Evolutionary conservation across 73 alveolate genomes (phyloP).

Genomic region (Durusdinium trenchii): DNA sequence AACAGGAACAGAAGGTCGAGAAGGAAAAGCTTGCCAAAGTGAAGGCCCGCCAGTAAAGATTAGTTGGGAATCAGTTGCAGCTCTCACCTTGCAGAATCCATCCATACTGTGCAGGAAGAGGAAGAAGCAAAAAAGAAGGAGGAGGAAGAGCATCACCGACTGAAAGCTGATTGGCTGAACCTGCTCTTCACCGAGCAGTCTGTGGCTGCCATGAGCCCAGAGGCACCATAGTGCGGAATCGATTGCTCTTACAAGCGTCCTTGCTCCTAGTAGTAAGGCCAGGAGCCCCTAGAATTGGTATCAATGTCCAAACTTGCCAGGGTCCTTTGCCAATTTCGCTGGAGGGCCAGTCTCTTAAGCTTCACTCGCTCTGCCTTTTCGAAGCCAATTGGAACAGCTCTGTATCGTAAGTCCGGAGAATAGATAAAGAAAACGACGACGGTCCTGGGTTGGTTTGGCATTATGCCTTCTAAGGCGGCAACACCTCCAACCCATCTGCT

Average conservation of each 20-base stretch:
- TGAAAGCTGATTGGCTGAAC: constrained; percentile 82
- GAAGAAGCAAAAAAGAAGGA: constrained; percentile 87
- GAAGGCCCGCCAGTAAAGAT: not conserved
- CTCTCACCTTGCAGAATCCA: no score
- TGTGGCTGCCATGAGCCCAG: constrained; percentile 95
- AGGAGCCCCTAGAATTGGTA: no score
- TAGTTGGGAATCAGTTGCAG: not conserved
- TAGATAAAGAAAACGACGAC: no score
- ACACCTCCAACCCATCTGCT: constrained; percentile 36
- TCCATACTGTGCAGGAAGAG: constrained; percentile 19
- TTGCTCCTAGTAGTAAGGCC: no score
- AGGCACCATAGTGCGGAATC: not conserved
- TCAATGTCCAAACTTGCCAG: not conserved
- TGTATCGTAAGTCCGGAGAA: no score
- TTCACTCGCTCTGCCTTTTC: not conserved
- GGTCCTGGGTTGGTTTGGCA: not conserved
- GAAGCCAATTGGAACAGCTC: no score
- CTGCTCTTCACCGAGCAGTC: constrained; percentile 94
- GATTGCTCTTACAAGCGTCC: not conserved
- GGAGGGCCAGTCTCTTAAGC: constrained; percentile 37
- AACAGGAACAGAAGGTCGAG: constrained; percentile 81
- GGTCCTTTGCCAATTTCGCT: constrained; percentile 69
- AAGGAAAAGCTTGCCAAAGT: constrained; percentile 83
- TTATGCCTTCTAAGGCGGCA: constrained; percentile 14
- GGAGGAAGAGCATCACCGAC: constrained; percentile 91